These are phyloP conservation scores for Rhodotorula sp. DNA, from an alignment of 1,284 basidiomycete species.

Conservation along the genomic window DNA sequence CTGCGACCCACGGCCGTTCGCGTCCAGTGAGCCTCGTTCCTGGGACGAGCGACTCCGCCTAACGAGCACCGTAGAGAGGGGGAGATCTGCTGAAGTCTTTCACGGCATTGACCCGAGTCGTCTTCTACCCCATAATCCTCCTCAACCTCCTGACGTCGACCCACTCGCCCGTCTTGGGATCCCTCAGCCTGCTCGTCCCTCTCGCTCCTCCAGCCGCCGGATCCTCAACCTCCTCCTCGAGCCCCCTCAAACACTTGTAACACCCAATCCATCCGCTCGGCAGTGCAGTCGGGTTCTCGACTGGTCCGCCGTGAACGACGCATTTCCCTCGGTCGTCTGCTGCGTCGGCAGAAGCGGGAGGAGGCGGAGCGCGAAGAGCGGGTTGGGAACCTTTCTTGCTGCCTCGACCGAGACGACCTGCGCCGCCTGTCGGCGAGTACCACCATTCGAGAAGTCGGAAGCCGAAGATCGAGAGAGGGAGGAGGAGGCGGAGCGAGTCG, in stretches of 20 bases:
- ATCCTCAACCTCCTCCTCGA: conserved; percentile 61
- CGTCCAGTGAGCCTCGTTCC: too few species aligned
- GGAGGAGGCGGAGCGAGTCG: conserved; percentile 51
- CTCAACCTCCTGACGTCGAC: conserved; percentile 18
- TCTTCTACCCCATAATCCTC: conserved; percentile 23
- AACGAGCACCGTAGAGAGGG: too few species aligned
- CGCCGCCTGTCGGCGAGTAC: conserved; percentile 89
- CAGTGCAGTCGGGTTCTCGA: conserved; percentile 85
- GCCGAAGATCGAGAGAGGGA: conserved; percentile 91
- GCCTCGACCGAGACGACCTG: conserved; percentile 48
- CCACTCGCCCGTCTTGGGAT: conserved; percentile 22
- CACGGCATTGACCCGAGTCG: too few species aligned
- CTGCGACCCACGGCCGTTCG: too few species aligned
- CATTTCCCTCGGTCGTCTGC: conserved; percentile 68
- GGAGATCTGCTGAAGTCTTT: too few species aligned
- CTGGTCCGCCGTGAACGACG: conserved; percentile 70
- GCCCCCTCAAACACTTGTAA: conserved; percentile 84
- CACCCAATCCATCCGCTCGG: conserved; percentile 95
- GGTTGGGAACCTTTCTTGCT: conserved; percentile 20
- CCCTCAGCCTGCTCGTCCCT: conserved; percentile 14
- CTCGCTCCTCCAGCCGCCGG: not conserved
- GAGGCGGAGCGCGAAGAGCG: conserved; percentile 55
- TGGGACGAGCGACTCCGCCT: too few species aligned
- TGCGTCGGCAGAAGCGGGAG: conserved; percentile 61
- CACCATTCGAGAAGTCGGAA: conserved; percentile 99